A percentile compares a stretch with the other conserved stretches of the same genome.
These are phyloP conservation scores for Solidago caesia DNA, from an alignment of 129 eudicot genomes.

Conservation along the genomic window DNA sequence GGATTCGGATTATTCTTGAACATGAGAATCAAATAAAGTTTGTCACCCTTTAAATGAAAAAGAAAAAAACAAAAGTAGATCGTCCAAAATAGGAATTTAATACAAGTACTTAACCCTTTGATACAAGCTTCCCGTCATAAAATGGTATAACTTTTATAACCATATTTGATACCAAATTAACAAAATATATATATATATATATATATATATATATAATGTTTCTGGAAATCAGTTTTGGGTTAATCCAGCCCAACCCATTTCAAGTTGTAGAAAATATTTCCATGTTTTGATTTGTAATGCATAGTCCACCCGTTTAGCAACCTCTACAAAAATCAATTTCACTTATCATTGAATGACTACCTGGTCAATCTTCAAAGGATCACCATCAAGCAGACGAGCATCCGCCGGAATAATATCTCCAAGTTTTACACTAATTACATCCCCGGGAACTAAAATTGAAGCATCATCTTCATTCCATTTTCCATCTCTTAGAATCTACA, in stretches of 20 bases:
- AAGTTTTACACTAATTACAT: slow-evolving; percentile 16
- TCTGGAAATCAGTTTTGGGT: no score
- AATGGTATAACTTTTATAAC: no score
- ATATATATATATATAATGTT: no score
- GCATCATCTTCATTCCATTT: slow-evolving; percentile 20
- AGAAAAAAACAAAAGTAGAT: no score
- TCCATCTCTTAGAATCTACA: slow-evolving; percentile 14
- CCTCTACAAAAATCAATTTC: neutral
- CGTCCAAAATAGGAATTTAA: no score
- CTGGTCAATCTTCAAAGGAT: slow-evolving; percentile 17
- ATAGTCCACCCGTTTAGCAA: neutral
- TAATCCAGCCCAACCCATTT: neutral
- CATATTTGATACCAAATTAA: no score
- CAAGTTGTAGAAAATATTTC: neutral
- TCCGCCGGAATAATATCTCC: slow-evolving; percentile 24
- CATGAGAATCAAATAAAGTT: no score
- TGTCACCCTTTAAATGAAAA: no score
- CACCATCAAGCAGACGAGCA: slow-evolving; percentile 17
- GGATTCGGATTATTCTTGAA: neutral
- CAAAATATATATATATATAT: no score
- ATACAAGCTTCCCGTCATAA: no score
- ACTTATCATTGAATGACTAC: neutral
- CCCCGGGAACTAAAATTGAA: slow-evolving; percentile 17
- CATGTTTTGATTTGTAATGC: neutral
- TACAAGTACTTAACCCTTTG: no score